These are phyloP conservation scores for Gonium pectorale DNA, from an alignment of 139 green algal genomes.

Conservation along the genomic window DNA sequence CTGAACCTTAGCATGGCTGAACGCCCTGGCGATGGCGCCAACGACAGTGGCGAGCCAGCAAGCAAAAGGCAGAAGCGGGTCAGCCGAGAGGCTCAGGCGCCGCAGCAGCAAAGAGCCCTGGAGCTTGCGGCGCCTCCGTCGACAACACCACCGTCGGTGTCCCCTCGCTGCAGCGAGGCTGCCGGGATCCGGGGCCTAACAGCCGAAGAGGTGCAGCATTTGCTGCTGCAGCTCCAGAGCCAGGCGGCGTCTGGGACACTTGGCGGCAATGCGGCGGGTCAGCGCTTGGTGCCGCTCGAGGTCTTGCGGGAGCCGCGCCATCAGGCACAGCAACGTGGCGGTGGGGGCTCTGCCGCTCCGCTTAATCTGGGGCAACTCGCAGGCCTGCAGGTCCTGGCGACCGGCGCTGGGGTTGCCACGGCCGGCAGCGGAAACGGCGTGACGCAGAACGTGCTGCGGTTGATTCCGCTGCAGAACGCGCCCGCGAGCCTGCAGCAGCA, in stretches of 20 bases:
- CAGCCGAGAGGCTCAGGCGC: not conserved
- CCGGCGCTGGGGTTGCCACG: not conserved
- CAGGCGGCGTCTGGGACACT: not conserved
- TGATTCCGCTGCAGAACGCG: not conserved
- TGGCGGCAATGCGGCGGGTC: not conserved
- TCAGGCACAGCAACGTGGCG: not conserved
- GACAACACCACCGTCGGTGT: not conserved
- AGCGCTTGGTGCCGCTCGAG: not conserved
- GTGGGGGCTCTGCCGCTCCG: too few relatives aligned
- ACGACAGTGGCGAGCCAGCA: not conserved
- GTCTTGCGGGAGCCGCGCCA: not conserved
- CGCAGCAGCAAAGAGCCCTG: not conserved
- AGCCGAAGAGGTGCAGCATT: not conserved
- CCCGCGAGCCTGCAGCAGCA: conserved; percentile 9
- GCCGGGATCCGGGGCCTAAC: too few relatives aligned
- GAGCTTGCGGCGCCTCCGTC: not conserved
- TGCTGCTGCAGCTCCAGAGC: conserved; percentile 19
- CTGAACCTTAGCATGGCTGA: too few relatives aligned
- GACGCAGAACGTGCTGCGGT: not conserved
- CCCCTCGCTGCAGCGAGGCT: not conserved
- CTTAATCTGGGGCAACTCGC: conserved; percentile 26
- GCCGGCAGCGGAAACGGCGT: not conserved
- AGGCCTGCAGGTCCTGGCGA: conserved; percentile 8
- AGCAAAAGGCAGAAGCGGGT: conserved; percentile 32
- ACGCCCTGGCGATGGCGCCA: too few relatives aligned